phyloP scores from a whole-genome alignment of 2,329 filamentous ascomycete species.

The Plenodomus biglobosus region DNA sequence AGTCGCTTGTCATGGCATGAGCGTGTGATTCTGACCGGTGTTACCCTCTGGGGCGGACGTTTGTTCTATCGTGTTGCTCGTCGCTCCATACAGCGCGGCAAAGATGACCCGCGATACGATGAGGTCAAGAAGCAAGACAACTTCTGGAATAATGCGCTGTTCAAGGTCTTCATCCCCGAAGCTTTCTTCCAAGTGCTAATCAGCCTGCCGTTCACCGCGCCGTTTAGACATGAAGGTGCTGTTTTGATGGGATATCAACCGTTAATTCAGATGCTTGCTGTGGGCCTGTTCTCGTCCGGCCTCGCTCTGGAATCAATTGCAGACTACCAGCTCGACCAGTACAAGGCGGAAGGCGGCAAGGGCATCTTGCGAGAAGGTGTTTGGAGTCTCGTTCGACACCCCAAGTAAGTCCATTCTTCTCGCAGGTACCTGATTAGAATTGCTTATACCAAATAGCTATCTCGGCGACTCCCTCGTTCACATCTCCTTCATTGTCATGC shows the following conservation, averaged over 20 bases:
- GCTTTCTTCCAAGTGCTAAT: constrained; percentile 60
- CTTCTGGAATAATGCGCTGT: constrained; percentile 61
- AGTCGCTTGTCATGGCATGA: constrained; percentile 56
- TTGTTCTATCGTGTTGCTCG: constrained; percentile 58
- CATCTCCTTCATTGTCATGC: constrained; percentile 59
- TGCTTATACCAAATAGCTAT: constrained; percentile 49
- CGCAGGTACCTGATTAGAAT: not conserved
- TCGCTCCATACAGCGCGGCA: constrained; percentile 53
- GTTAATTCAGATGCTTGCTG: constrained; percentile 46
- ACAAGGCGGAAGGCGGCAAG: constrained; percentile 48
- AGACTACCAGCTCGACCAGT: constrained; percentile 58
- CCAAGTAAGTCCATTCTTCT: constrained; percentile 56
- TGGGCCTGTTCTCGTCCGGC: constrained; percentile 60
- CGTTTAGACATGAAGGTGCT: constrained; percentile 53
- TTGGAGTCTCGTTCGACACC: constrained; percentile 63
- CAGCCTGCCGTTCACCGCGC: constrained; percentile 58
- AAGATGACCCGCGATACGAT: constrained; percentile 60
- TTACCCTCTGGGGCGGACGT: constrained; percentile 60
- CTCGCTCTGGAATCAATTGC: constrained; percentile 59
- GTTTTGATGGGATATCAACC: constrained; percentile 43
- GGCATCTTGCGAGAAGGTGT: constrained; percentile 59
- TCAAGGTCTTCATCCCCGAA: constrained; percentile 60
- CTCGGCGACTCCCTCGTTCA: constrained; percentile 63
- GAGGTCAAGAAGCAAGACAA: constrained; percentile 53
- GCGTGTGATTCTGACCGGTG: constrained; percentile 57